Conservation (phyloP, 2,329 filamentous ascomycete species). For the Alternaria ventricosa region DNA sequence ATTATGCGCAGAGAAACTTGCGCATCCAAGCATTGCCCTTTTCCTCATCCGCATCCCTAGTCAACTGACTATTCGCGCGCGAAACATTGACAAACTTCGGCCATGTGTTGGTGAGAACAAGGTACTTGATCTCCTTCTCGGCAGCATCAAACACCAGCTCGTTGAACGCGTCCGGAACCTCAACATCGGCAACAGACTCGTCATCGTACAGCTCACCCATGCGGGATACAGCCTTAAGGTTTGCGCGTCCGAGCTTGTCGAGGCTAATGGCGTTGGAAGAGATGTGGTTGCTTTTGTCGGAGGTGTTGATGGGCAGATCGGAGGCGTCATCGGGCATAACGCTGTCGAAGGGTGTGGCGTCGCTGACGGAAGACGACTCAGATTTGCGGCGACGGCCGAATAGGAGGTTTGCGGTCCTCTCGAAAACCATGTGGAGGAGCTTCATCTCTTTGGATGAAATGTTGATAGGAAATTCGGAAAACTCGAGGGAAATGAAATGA, state of each 20-base stretch:
- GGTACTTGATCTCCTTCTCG: conserved; percentile 45
- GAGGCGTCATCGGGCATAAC: conserved; percentile 15
- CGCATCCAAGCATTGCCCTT: conserved; percentile 16
- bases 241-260: conserved; percentile 36
- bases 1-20: conserved; percentile 12
- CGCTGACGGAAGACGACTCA: conserved; percentile 20
- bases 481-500: conserved; percentile 42
- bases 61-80: conserved; percentile 26
- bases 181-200: conserved; percentile 21
- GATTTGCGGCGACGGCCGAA: conserved; percentile 27
- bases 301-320: conserved; percentile 20
- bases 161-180: conserved; percentile 34
- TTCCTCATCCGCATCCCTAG: conserved; percentile 20
- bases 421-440: conserved; percentile 36
- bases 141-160: conserved; percentile 40
- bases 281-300: conserved; percentile 12
- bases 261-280: conserved; percentile 21
- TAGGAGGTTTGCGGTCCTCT: conserved; percentile 26
- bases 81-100: conserved; percentile 44
- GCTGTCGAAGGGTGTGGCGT: conserved; percentile 40
- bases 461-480: conserved; percentile 47
- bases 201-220: conserved; percentile 27
- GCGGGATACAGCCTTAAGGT: conserved; percentile 33
- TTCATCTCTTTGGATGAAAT: conserved; percentile 40
- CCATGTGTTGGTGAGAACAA: conserved; percentile 47